Evolutionary conservation across 2,329 filamentous ascomycete species (phyloP).

Genomic region (Cyphellophora europaea): DNA sequence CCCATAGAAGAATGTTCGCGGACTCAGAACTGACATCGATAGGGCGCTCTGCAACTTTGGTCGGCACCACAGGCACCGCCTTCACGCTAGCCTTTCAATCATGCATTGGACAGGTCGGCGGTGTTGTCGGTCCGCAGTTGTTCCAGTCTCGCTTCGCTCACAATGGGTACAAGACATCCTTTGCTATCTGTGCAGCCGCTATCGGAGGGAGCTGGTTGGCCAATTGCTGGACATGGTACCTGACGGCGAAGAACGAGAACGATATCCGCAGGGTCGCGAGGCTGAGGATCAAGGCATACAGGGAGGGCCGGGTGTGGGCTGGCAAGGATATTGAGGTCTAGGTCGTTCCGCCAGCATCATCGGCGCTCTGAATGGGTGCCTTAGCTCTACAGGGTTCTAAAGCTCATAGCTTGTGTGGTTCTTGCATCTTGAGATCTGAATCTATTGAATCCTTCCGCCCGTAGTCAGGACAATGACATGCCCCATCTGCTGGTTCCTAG

Average conservation of each 20-base stretch:
- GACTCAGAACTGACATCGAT: conserved; percentile 38
- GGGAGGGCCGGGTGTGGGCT: conserved; percentile 19
- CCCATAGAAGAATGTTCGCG: neutral
- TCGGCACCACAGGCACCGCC: conserved; percentile 37
- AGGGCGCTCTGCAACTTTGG: conserved; percentile 41
- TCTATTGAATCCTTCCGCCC: too few relatives aligned
- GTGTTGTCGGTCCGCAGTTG: conserved; percentile 38
- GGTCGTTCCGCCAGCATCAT: too few relatives aligned
- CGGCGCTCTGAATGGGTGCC: too few relatives aligned
- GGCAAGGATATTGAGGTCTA: conserved; percentile 22
- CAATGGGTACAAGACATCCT: conserved; percentile 34
- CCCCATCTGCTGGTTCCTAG: too few relatives aligned
- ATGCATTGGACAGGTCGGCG: conserved; percentile 41
- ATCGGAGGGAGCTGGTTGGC: conserved; percentile 27
- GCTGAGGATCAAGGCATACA: conserved; percentile 22
- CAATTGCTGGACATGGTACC: conserved; percentile 32
- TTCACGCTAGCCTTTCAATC: conserved; percentile 44
- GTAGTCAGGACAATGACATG: too few relatives aligned
- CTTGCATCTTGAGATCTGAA: too few relatives aligned
- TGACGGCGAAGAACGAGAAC: conserved; percentile 32
- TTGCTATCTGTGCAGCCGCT: conserved; percentile 29
- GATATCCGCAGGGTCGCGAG: conserved; percentile 26
- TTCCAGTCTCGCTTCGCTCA: conserved; percentile 37
- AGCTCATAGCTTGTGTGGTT: too few relatives aligned
- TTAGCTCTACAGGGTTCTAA: too few relatives aligned